Evolutionary conservation across 257 asterid species (phyloP).

Genomic region (Striga asiatica): DNA sequence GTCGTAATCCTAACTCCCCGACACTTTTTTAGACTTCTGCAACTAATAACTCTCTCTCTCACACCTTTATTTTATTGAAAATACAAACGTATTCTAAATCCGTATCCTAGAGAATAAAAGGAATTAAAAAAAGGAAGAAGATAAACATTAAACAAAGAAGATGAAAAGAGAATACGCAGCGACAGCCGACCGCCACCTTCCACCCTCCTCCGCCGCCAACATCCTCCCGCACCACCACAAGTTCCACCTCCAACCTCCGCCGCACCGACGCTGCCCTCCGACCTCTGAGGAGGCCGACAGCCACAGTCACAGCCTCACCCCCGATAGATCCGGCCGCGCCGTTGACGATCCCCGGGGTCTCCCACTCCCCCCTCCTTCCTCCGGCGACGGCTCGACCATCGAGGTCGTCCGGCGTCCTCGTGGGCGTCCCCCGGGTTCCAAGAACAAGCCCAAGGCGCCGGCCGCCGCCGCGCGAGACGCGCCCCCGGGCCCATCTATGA

Average conservation of each 20-base stretch:
- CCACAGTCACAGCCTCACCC: slow-evolving; percentile 20
- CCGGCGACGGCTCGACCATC: slow-evolving; percentile 46
- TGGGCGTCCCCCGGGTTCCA: slow-evolving; percentile 63
- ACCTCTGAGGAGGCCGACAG: slow-evolving; percentile 18
- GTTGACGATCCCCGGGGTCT: not conserved
- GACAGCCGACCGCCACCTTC: slow-evolving; percentile 17
- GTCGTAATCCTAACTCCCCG: too few relatives aligned
- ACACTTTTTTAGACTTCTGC: too few relatives aligned
- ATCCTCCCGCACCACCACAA: slow-evolving; percentile 6
- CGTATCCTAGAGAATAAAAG: too few relatives aligned
- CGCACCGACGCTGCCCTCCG: slow-evolving; percentile 18
- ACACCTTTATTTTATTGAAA: too few relatives aligned
- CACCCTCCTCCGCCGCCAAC: slow-evolving; percentile 30
- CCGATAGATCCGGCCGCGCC: not conserved
- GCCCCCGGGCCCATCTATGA: slow-evolving; percentile 31
- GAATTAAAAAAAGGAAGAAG: too few relatives aligned
- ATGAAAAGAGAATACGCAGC: slow-evolving; percentile 41
- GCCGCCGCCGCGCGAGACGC: slow-evolving; percentile 32
- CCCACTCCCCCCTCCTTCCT: slow-evolving; percentile 13
- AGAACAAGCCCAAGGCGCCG: slow-evolving; percentile 50
- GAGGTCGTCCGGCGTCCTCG: slow-evolving; percentile 68
- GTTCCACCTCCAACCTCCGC: slow-evolving; percentile 15
- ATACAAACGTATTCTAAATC: too few relatives aligned
- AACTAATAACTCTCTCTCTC: not conserved
- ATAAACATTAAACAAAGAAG: not conserved